Percentiles rank a stretch among this genome's conserved stretches.
These are phyloP conservation scores for Omphalea diandra DNA, from an alignment of 441 rosid genomes.

Conservation along the genomic window DNA sequence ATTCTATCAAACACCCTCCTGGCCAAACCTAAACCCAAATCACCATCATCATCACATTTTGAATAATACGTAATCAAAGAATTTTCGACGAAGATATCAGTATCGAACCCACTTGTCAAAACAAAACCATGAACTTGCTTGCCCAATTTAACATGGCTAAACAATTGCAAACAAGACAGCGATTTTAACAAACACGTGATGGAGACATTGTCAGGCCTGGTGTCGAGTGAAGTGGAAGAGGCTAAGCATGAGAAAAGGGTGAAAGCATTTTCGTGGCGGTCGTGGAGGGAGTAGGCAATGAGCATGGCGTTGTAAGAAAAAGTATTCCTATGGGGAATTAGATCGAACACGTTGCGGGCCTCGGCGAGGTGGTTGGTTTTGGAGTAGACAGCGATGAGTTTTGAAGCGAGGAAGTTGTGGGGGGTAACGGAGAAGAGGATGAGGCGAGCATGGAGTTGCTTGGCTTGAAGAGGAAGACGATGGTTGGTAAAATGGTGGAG, in stretches of 20 bases:
- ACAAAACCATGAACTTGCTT: constrained; percentile 57
- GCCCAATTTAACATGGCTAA: constrained; percentile 35
- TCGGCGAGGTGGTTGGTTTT: constrained; percentile 34
- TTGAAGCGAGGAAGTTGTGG: constrained; percentile 74
- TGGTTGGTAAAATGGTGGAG: constrained; percentile 54
- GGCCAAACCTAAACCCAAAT: constrained; percentile 38
- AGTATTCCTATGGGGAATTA: constrained; percentile 46
- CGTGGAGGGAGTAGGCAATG: constrained; percentile 56
- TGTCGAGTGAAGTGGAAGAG: constrained; percentile 21
- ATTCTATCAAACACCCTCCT: constrained; percentile 62
- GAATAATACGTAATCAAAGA: constrained; percentile 64
- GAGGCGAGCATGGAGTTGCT: constrained; percentile 78
- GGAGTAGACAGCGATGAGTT: constrained; percentile 52
- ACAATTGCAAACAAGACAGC: constrained; percentile 37
- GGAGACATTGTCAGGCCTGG: constrained; percentile 52
- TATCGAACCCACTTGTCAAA: constrained; percentile 43
- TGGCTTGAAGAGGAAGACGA: constrained; percentile 58
- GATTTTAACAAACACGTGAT: constrained; percentile 64
- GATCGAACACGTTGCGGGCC: constrained; percentile 72
- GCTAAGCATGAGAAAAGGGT: constrained; percentile 49
- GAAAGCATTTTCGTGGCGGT: constrained; percentile 45
- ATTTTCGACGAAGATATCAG: constrained; percentile 58
- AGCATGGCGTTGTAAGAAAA: constrained; percentile 85
- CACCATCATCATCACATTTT: constrained; percentile 51
- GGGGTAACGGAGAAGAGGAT: constrained; percentile 46